Base-by-base conservation (phyloP, 2,329 filamentous ascomycete species). In the Botrytis deweyae region DNA sequence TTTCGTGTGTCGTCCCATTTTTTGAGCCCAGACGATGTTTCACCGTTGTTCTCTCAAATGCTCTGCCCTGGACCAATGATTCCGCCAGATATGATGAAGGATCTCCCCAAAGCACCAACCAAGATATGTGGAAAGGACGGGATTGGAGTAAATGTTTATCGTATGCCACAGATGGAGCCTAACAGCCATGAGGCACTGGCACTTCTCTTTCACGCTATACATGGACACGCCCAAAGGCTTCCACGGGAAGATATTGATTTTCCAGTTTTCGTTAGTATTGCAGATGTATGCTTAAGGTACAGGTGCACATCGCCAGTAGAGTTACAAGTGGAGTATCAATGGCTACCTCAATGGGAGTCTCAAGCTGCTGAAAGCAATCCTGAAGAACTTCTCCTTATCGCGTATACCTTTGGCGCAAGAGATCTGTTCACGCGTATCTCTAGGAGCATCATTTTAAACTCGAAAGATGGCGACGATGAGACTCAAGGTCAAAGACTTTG, bases 1-100 rank as follows among this genome's bases (percentile, higher is more conserved):
- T 88, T 88, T 72, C 83, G 86, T 9, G 86, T 88, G 9, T 87
- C 86, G 0, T 87, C 86, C 1, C 82, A 85, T 75, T 83, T 86
- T 79, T 58, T 69, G 49, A 69, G 40, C n/a, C 79, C 88, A 22
- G 83, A 85, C 5, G 85, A 87, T 78, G 84, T 84, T 0, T 88
- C 87, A 20, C 85, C 86, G 10, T 82, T 88, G 6, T 88, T 88
- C 75, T 83, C 84, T 0, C 82, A 84, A 59, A 85, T 88, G 79
- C 86, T 88, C 29, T 77, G 76, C 36, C 72, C 75, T 44, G 74
- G 76, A 66, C 67, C 76, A 52, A 73, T 58, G 25, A 63, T 55
- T 12, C 75, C 78, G 29, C 36, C 75, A 42, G 76, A 77, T 38
- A 73, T 79, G 74, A 72, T 78, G 20, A 70, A 72, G 46, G 75